These are phyloP conservation scores for Vararia minispora DNA, from an alignment of 768 basidiomycete genomes.

Conservation along the genomic window DNA sequence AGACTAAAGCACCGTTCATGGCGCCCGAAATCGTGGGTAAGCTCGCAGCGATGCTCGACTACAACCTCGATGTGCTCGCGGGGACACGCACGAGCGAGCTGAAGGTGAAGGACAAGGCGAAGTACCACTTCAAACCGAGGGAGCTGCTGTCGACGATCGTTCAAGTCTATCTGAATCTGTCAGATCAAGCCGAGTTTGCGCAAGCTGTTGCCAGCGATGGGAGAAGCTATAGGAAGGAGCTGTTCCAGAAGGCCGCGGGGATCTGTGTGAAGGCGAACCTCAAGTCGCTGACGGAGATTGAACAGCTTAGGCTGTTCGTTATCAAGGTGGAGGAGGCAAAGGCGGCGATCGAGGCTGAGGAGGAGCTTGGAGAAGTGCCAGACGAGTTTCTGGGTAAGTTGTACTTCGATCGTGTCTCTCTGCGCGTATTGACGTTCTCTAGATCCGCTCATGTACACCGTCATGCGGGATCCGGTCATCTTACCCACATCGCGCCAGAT, in stretches of 20 bases:
- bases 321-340: conserved; percentile 77
- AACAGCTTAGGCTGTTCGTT: conserved; percentile 58
- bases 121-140: conserved; percentile 82
- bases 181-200: conserved; percentile 68
- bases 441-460: conserved; percentile 85
- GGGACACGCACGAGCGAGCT: conserved; percentile 86
- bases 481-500: conserved; percentile 73
- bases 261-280: conserved; percentile 52
- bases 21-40: conserved; percentile 93
- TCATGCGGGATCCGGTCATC: conserved; percentile 94
- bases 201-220: conserved; percentile 89
- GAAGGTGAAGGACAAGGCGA: conserved; percentile 75
- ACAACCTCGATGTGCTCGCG: conserved; percentile 81
- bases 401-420: conserved; percentile 7
- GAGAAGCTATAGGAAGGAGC: conserved; percentile 73
- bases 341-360: conserved; percentile 73
- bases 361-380: conserved; percentile 86
- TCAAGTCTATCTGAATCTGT: conserved; percentile 84
- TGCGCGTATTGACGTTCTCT: conserved; percentile 6
- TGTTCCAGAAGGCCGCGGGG: conserved; percentile 71
- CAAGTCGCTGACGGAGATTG: conserved; percentile 72
- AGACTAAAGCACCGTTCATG: conserved; percentile 89
- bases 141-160: conserved; percentile 76
- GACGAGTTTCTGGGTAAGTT: conserved; percentile 86
- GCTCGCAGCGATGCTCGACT: conserved; percentile 93